Base-by-base conservation (phyloP, 805 yeast species). In the Myxozyma lipomycoides region DNA sequence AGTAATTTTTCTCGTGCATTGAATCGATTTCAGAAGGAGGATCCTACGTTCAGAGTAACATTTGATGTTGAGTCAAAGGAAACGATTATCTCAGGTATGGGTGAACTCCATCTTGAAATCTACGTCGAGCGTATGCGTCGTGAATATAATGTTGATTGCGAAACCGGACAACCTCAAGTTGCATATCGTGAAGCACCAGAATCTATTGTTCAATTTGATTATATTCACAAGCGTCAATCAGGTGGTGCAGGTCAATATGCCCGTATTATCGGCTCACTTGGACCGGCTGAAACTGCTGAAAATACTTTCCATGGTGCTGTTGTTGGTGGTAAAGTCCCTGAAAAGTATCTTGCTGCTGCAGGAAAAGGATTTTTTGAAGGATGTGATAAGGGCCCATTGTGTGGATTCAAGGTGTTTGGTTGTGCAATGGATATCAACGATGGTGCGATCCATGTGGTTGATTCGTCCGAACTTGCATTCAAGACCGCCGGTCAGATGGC, bases 231-330 rank as follows among this genome's bases (percentile, higher is more conserved):
- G 79, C 91, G 89, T 68, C 99, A 93, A 75, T 79, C 91, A 66
- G 99, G 99, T 71, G 99, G 99, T 79, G 95, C 98, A 60, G 99
- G 99, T 73, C 99, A 93, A 76, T 93, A 82, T 67, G 98, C 96
- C 71, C 83, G 90, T 74, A 96, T 65, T 84, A 89, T 70, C 98
- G 99, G 67, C 78, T 75, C 50, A 68, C 90, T 72, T 70, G 75
- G 4, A 81, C 89, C 48, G 66, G 32, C 32, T 12, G 32, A 12
- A 7, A 9, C 32, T 7, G 32, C 32, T 12, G 48, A 44, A 41
- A 90, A 90, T 70, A 73, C 73, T 61, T 93, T 91, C 70, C 81
- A 84, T 65, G 84, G 95, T 43, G 86, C 84, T 58, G 82, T 93
- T 67, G 93, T 93, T 59, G 98, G 98, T 64, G 99, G 99, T 67